Evolutionary conservation across 371 early-diverging fungal species (phyloP), one percentile per base, ranked within the genome.

Genomic region (Astathelohania contejeani): DNA sequence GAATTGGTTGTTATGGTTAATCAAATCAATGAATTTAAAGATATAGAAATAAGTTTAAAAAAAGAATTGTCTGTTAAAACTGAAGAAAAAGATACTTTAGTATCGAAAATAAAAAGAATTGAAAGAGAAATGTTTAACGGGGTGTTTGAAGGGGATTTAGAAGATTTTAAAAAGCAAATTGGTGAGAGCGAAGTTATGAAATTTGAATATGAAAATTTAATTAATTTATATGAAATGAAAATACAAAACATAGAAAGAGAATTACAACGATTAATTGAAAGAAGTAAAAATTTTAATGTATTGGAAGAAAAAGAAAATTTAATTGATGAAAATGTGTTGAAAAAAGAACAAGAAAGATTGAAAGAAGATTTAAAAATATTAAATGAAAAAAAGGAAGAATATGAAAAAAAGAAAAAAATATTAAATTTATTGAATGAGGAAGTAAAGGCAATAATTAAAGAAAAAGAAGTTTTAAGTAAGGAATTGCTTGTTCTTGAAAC

Each of bases 211-310:
- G 66, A 66, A 25, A n/a, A n/a, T n/a, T n/a, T n/a, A n/a, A n/a
- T n/a, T n/a, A n/a, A n/a, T n/a, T n/a, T n/a, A n/a, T n/a, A n/a
- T n/a, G 61, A 60, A 27, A 54, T 54, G 39, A 55, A 60, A 29
- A 53, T 53, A 32, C 46, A 53, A 35, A 53, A 47, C 19, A 55
- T 47, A 29, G 61, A 60, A 39, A 55, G 54, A 38, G 61, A 55
- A 9, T 4, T 60, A n/a, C n/a, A n/a, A n/a, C n/a, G n/a, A n/a
- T n/a, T n/a, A n/a, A n/a, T n/a, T n/a, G n/a, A n/a, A n/a, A n/a
- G n/a, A n/a, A n/a, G n/a, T n/a, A n/a, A n/a, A n/a, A n/a, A n/a
- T n/a, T n/a, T n/a, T n/a, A n/a, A n/a, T n/a, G n/a, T n/a, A n/a
- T 22, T 25, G 24, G 45, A 51, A 35, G 32, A 24, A 45, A 38